phyloP scores from a whole-genome alignment of 371 early-diverging fungal species.

The Actinomortierella wolfii region DNA sequence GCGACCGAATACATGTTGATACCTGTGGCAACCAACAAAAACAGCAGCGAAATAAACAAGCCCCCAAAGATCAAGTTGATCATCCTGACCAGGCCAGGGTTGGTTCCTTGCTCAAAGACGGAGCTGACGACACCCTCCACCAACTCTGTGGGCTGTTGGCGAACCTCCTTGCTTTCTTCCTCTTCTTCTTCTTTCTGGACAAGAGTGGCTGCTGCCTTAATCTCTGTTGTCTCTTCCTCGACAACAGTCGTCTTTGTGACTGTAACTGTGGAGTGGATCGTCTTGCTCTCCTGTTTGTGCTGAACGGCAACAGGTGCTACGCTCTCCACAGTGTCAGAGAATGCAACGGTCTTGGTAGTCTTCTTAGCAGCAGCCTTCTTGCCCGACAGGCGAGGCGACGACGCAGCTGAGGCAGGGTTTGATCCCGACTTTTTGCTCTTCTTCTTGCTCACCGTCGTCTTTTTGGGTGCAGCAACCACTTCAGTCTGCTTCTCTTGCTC shows the following conservation, averaged over 20 bases:
- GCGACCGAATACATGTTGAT: constrained; percentile 41
- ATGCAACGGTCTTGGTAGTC: neutral
- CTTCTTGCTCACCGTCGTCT: constrained; percentile 25
- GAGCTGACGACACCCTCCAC: constrained; percentile 35
- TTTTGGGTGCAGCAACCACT: constrained; percentile 10
- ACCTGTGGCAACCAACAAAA: constrained; percentile 32
- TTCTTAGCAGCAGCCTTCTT: constrained; percentile 21
- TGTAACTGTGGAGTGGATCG: too few relatives aligned
- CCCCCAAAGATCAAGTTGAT: constrained; percentile 32
- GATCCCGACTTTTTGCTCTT: constrained; percentile 21
- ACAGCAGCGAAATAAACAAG: constrained; percentile 32
- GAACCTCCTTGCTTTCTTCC: too few relatives aligned
- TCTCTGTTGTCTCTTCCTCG: too few relatives aligned
- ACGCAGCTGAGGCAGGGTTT: constrained; percentile 28
- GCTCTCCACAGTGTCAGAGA: too few relatives aligned
- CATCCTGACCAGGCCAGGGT: constrained; percentile 42
- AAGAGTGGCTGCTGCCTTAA: too few relatives aligned
- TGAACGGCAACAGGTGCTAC: too few relatives aligned
- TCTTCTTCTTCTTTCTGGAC: too few relatives aligned
- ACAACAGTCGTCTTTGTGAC: too few relatives aligned
- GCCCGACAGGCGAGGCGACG: constrained; percentile 38
- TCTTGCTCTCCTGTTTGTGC: too few relatives aligned
- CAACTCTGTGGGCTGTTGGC: constrained; percentile 16
- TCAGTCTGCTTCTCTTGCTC: constrained; percentile 15
- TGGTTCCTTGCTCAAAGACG: constrained; percentile 42